Base-by-base conservation (phyloP, 257 asterid species). In the Thymus quinquecostatus region DNA sequence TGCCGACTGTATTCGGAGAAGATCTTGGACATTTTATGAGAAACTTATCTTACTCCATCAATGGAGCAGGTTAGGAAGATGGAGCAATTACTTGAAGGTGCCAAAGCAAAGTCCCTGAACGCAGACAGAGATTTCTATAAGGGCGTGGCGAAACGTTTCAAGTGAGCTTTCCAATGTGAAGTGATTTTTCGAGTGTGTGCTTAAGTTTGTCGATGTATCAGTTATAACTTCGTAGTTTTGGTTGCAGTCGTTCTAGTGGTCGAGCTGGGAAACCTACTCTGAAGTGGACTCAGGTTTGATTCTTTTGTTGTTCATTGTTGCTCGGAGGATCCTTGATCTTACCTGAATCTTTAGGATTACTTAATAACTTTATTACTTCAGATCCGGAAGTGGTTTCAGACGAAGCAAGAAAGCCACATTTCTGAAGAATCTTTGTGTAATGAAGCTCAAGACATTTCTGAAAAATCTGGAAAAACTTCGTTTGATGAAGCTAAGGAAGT, bases 261-360 rank as follows among this genome's bases (percentile, higher is more conserved):
- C 95, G 97, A 71, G 86, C 85, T 4, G 97, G 96, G 76, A 88
- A 90, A 70, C 89, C 92, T 11, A 21, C 60, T 55, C 72, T 86
- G 74, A 90, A 90, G 87, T 90, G 96, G 96, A 85, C 78, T 0
- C 96, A 92, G 95, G 98, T 92, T 66, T 60, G 6, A 56, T 60
- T 64, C 27, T 60, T 64, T 21, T 54, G n/a, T 47, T 55, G 57
- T 81, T 79, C 62, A n/a, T 68, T 29, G 10, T 56, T 66, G 32
- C 36, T 76, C 60, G 33, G 21, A 21, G 21, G 67, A 62, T 72
- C 28, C 43, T 62, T 21, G 40, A 36, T 60, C 33, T 75, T 62
- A 53, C 29, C 47, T 80, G 66, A 47, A 36, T 75, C 58, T 30
- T 14, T 66, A 62, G 69, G 40, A 40, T 34, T 36, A 27, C 13